A percentile compares a stretch with the other conserved stretches of the same genome.
phyloP scores from a whole-genome alignment of 2,329 filamentous ascomycete genomes.

The Aspergillus neotritici region DNA sequence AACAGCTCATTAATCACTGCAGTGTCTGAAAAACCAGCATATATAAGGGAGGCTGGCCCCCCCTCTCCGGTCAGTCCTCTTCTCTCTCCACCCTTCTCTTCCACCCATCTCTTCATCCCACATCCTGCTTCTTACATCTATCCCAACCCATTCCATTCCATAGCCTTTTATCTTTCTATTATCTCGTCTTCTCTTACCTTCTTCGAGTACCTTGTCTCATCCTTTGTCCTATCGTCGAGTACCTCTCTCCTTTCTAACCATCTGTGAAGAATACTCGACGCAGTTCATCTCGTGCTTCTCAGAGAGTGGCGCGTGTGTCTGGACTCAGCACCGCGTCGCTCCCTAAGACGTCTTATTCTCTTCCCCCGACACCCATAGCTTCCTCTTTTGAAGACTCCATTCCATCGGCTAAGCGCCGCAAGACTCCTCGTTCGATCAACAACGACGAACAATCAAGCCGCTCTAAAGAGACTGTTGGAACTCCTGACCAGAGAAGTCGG shows the following conservation, averaged over 20 bases:
- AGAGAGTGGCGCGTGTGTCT: constrained; percentile 13
- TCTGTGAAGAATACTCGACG: constrained; percentile 11
- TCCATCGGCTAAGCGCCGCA: constrained; percentile 17
- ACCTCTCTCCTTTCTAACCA: constrained; percentile 1
- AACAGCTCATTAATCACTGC: constrained; percentile 5
- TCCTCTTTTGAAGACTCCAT: constrained; percentile 20
- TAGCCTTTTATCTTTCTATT: no score
- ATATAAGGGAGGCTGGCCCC: constrained; percentile 14
- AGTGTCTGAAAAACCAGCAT: constrained; percentile 18
- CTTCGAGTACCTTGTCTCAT: neutral
- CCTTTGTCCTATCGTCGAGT: no score
- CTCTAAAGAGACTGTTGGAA: constrained; percentile 7
- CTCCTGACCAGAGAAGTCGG: constrained; percentile 4
- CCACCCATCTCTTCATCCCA: neutral
- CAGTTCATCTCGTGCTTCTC: constrained; percentile 18
- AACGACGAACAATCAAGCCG: constrained; percentile 10
- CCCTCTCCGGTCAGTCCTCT: constrained; percentile 12
- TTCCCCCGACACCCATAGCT: constrained; percentile 17
- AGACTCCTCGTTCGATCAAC: constrained; percentile 12
- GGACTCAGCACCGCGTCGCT: constrained; percentile 9
- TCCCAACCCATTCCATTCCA: no score
- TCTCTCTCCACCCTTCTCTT: neutral
- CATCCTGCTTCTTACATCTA: no score
- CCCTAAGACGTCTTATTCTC: constrained; percentile 18
- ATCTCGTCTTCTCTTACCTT: neutral